These are phyloP conservation scores for Haplographium delicatum DNA, from an alignment of 495 filamentous ascomycete genomes.

Conservation along the genomic window DNA sequence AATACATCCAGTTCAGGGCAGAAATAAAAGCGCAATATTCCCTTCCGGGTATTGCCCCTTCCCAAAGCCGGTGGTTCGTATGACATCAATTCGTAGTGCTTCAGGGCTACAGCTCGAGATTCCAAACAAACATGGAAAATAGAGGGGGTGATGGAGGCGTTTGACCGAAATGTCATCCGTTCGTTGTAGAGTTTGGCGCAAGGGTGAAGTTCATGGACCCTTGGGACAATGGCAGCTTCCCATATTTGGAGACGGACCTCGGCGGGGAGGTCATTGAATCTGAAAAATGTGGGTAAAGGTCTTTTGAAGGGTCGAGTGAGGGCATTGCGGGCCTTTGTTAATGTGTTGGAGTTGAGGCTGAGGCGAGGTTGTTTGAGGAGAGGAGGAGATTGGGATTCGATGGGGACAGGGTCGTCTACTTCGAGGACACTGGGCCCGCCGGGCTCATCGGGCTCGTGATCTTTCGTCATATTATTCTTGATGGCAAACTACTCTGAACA, in stretches of 20 bases:
- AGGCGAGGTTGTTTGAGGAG: not conserved
- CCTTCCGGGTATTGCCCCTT: constrained; percentile 11
- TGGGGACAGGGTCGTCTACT: too few relatives aligned
- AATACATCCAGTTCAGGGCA: constrained; percentile 18
- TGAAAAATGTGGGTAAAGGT: constrained; percentile 4
- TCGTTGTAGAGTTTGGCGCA: constrained; percentile 22
- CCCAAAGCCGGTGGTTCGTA: constrained; percentile 12
- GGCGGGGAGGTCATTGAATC: constrained; percentile 15
- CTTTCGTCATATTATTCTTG: too few relatives aligned
- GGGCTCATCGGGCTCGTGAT: too few relatives aligned
- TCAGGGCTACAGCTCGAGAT: constrained; percentile 31
- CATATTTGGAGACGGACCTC: constrained; percentile 24
- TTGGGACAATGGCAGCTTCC: constrained; percentile 11
- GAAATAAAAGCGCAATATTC: constrained; percentile 23
- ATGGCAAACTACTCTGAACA: too few relatives aligned
- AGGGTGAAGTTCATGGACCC: constrained; percentile 25
- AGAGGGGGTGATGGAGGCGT: constrained; percentile 16
- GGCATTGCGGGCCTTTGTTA: constrained; percentile 1
- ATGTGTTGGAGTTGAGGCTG: not conserved
- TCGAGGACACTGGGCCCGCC: too few relatives aligned
- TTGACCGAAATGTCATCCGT: constrained; percentile 24
- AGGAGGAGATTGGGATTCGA: not conserved
- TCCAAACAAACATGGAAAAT: constrained; percentile 31
- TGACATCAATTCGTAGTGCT: constrained; percentile 18
- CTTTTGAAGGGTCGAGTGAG: constrained; percentile 6